These are phyloP conservation scores for Yamadazyma paraphyllophila DNA, from an alignment of 805 yeast species.

Conservation along the genomic window DNA sequence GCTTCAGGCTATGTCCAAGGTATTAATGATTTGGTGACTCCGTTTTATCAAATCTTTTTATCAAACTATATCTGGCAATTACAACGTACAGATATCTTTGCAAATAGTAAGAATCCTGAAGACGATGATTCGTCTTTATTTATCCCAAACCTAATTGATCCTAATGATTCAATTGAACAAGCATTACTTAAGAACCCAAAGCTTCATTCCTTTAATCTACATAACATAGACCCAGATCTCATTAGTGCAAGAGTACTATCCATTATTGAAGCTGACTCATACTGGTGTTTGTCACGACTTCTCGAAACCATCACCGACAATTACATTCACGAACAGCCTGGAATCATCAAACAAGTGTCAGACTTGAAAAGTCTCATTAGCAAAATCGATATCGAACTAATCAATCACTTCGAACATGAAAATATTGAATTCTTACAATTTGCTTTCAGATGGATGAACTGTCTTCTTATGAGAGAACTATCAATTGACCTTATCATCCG, in stretches of 20 bases:
- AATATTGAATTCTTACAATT: conserved; percentile 94
- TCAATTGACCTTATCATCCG: conserved; percentile 74
- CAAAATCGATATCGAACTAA: conserved; percentile 73
- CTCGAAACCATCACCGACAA: conserved; percentile 95
- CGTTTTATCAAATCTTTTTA: conserved; percentile 85
- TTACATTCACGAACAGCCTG: conserved; percentile 97
- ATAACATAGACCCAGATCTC: conserved; percentile 57
- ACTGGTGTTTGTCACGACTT: conserved; percentile 91
- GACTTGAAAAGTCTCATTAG: conserved; percentile 74
- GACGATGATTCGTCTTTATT: conserved; percentile 25
- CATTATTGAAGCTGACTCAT: conserved; percentile 89
- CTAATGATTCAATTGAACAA: conserved; percentile 20
- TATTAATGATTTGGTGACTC: conserved; percentile 89
- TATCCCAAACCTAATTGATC: conserved; percentile 36
- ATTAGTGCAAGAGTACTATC: conserved; percentile 60
- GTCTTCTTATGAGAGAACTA: conserved; percentile 91
- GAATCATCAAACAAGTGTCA: conserved; percentile 85
- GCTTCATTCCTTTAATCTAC: conserved; percentile 37
- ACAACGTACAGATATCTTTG: conserved; percentile 21
- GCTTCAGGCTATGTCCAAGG: conserved; percentile 99
- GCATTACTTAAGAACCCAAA: conserved; percentile 25
- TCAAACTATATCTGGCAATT: conserved; percentile 56
- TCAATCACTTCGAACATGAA: conserved; percentile 72
- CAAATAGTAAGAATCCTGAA: conserved; percentile 8
- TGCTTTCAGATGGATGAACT: conserved; percentile 98